These are phyloP conservation scores for Neurospora sp. DNA, from an alignment of 495 filamentous ascomycete genomes.

Conservation along the genomic window DNA sequence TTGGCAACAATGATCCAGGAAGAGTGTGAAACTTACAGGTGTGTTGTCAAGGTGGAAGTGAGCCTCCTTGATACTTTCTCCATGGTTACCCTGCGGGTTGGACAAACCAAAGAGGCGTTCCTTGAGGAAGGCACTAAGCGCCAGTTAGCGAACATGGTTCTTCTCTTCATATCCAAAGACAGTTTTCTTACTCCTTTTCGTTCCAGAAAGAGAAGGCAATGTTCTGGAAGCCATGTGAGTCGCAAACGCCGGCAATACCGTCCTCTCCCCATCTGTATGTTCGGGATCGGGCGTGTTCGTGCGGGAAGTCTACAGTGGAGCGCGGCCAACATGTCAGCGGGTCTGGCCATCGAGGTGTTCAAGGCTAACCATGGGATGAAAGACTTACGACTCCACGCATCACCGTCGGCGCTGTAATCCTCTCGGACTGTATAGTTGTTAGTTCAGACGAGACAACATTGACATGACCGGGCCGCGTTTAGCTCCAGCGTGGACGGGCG, in stretches of 20 bases:
- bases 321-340: conserved; percentile 2
- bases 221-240: conserved; percentile 82
- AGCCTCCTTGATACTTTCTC: conserved; percentile 90
- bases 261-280: conserved; percentile 94
- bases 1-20: not conserved
- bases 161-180: not conserved
- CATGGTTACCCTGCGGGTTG: conserved; percentile 94
- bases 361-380: not conserved
- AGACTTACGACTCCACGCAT: conserved; percentile 88
- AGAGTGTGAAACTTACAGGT: conserved; percentile 38
- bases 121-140: conserved; percentile 72
- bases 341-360: not conserved
- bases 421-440: conserved; percentile 59
- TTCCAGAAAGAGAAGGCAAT: conserved; percentile 98
- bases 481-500: not conserved
- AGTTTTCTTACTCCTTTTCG: conserved; percentile 66
- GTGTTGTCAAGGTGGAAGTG: conserved; percentile 97
- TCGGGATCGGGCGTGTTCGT: conserved; percentile 81
- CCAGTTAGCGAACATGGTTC: conserved; percentile 1
- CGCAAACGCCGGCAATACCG: conserved; percentile 91
- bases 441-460: conserved; percentile 1
- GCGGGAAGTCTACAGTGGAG: conserved; percentile 63
- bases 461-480: not conserved
- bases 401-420: conserved; percentile 78
- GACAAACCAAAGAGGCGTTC: conserved; percentile 89